Conservation (phyloP, 805 yeast genomes). For the Saccharomycopsis javanensis region DNA sequence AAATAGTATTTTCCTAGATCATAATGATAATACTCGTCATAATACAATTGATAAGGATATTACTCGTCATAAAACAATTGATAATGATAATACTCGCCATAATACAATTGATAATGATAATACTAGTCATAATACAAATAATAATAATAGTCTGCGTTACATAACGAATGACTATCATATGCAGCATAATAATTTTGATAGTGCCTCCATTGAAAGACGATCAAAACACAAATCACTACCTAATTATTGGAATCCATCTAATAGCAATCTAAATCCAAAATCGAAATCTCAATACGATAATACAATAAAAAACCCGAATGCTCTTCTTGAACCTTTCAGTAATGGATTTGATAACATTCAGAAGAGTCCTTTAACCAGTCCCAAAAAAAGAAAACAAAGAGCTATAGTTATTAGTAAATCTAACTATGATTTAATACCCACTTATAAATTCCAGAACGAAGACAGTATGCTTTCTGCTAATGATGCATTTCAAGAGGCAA, state of each 20-base stretch:
- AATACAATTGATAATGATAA: too few relatives aligned
- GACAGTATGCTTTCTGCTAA: slow-evolving; percentile 16
- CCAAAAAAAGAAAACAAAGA: not conserved
- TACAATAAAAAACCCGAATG: not conserved
- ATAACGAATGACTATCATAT: too few relatives aligned
- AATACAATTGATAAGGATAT: too few relatives aligned
- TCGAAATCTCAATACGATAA: not conserved
- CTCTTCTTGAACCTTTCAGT: slow-evolving; percentile 18
- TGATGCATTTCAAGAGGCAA: slow-evolving; percentile 18
- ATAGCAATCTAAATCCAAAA: not conserved
- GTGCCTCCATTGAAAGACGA: not conserved
- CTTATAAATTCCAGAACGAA: slow-evolving; percentile 17
- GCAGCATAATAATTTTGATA: too few relatives aligned
- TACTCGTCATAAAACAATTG: too few relatives aligned
- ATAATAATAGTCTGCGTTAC: too few relatives aligned
- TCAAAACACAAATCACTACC: not conserved
- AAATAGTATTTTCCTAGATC: not conserved
- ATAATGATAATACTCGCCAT: too few relatives aligned
- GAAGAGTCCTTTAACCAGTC: not conserved
- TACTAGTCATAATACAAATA: too few relatives aligned
- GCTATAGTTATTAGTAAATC: not conserved
- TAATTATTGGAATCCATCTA: slow-evolving; percentile 4
- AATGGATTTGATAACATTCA: slow-evolving; percentile 8
- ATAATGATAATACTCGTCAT: too few relatives aligned
- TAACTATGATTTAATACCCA: not conserved